Evolutionary conservation across 176 grass and related monocot species (phyloP).

Genomic region (Triticum monococcum): DNA sequence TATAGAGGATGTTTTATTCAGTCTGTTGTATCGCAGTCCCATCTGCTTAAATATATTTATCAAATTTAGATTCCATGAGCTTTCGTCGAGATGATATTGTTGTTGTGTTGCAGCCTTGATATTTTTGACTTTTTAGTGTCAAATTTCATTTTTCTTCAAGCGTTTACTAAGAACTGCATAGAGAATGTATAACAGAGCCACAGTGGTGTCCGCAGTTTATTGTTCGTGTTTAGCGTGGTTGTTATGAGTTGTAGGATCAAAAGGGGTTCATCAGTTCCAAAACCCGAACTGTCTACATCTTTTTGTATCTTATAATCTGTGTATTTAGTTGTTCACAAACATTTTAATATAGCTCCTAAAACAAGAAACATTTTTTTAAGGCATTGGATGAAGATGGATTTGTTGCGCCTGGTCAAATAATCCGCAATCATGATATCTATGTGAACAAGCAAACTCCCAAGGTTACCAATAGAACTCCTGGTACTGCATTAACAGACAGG

Average conservation of each 20-base stretch:
- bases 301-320: background rate
- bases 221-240: background rate
- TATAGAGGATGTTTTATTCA: background rate
- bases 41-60: background rate
- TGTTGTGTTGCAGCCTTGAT: no score
- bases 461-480: background rate
- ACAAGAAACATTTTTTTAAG: slow-evolving; percentile 32
- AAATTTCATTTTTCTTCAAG: no score
- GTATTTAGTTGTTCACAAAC: background rate
- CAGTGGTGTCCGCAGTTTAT: background rate
- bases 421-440: slow-evolving; percentile 91
- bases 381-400: slow-evolving; percentile 90
- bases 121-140: no score
- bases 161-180: no score
- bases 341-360: background rate
- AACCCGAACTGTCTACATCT: background rate
- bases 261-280: background rate
- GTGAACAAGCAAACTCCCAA: slow-evolving; percentile 71
- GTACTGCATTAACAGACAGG: slow-evolving; percentile 39
- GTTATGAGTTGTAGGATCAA: no score
- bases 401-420: slow-evolving; percentile 83
- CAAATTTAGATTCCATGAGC: background rate
- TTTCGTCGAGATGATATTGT: background rate
- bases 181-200: no score
- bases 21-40: background rate